Evolutionary conservation across 2,329 filamentous ascomycete genomes (phyloP).

Genomic region (Blastomyces parvus): DNA sequence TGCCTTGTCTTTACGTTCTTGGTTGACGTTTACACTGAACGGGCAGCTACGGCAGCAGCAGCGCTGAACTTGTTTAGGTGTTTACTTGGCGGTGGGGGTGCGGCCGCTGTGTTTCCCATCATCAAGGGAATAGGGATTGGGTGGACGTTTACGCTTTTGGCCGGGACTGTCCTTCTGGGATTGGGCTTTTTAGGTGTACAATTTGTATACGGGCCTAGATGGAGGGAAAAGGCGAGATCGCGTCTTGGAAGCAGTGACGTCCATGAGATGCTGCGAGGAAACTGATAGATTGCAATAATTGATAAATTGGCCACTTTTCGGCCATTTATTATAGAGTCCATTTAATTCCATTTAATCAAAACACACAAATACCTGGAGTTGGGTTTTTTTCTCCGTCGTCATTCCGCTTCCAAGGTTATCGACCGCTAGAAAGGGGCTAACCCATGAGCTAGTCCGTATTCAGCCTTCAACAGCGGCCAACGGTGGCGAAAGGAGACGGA

Average conservation of each 20-base stretch:
- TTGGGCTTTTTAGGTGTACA: constrained; percentile 4
- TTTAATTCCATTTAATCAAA: no score
- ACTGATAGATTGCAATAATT: not conserved
- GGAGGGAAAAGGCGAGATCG: constrained; percentile 4
- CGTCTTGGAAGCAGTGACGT: no score
- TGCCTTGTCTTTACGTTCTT: constrained; percentile 43
- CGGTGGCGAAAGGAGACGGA: not conserved
- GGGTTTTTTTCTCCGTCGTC: not conserved
- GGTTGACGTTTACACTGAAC: constrained; percentile 44
- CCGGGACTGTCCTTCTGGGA: constrained; percentile 28
- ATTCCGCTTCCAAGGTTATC: not conserved
- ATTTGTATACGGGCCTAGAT: constrained; percentile 5
- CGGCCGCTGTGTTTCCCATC: constrained; percentile 43
- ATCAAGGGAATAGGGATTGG: constrained; percentile 41
- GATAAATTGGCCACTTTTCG: not conserved
- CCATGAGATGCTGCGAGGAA: not conserved
- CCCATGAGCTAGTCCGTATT: not conserved
- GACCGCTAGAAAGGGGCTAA: not conserved
- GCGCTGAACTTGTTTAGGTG: constrained; percentile 47
- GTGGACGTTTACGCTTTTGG: constrained; percentile 40
- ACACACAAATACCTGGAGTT: not conserved
- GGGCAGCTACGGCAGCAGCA: constrained; percentile 44
- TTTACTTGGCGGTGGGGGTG: constrained; percentile 44
- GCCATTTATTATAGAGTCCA: not conserved
- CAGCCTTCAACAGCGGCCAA: not conserved